These are phyloP conservation scores for Syzygium aqueum DNA, from an alignment of 345 rosid species.

Conservation along the genomic window DNA sequence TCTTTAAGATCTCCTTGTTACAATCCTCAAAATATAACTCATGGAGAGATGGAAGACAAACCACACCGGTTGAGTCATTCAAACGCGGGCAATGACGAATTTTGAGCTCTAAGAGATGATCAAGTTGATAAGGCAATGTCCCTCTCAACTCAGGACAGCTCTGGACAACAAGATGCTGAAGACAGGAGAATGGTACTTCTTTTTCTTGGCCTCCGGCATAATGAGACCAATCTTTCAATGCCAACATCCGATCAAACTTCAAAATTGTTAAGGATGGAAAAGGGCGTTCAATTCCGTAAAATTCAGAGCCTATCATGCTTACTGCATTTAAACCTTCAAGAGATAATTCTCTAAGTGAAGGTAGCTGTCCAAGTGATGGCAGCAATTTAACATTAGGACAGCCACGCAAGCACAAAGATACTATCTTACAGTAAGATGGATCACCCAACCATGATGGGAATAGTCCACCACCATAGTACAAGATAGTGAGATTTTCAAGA, in stretches of 20 bases:
- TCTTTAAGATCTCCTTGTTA: neutral
- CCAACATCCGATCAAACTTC: fast-evolving
- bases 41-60: fast-evolving
- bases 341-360: neutral
- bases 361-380: fast-evolving
- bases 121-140: fast-evolving
- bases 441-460: fast-evolving
- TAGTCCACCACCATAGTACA: fast-evolving
- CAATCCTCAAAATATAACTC: fast-evolving
- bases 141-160: fast-evolving
- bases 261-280: neutral
- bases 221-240: neutral
- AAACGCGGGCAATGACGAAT: fast-evolving
- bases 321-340: fast-evolving
- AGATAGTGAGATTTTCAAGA: neutral
- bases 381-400: fast-evolving
- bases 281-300: neutral
- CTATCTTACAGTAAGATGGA: neutral
- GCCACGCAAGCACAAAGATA: fast-evolving
- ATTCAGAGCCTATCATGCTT: neutral
- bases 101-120: neutral
- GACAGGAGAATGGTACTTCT: fast-evolving
- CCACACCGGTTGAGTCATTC: neutral
- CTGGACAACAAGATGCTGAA: neutral
- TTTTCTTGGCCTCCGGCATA: fast-evolving